Base-by-base conservation (phyloP, 495 filamentous ascomycete genomes). In the Cercophora sp. region DNA sequence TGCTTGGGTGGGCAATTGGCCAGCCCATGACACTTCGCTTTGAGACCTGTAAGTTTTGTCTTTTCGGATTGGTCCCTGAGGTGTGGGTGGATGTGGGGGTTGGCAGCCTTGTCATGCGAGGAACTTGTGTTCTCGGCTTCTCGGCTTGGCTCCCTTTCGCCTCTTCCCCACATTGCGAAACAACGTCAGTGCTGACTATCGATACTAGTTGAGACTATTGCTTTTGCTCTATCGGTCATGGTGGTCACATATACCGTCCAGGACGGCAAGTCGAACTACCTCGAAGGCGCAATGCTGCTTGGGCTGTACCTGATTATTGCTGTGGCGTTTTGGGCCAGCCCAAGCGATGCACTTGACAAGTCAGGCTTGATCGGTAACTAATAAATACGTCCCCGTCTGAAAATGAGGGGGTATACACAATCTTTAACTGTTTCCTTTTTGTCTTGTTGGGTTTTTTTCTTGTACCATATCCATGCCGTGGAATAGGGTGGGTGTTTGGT, bases 261-360 rank as follows among this genome's bases (percentile, higher is more conserved):
- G 65, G 92, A 97, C 67, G 92, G 92, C 48, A 93, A 92, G 73
- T 89, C 85, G 11, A 97, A 97, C 65, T 97, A 95, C 54, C 81
- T 97, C 6, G 92, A 97, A 71, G 92, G 92, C 41, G 85, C 85
- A 31, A 90, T 97, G 86, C 58, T 82, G 9, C 67, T 80, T 51
- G 74, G 76, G 27, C 67, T 81, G 55, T 92, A 94, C 55, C 61
- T 85, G 37, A 95, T 96, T 53, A 90, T 96, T 48, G 91, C 88
- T 0, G 71, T 95, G 19, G 91, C 89, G 8, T 96, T 96, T 72
- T 91, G 85, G 61, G 88, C 91, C 46, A 93, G 92, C 55, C 91
- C 91, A 5, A 85, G 90, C 56, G 75, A 84, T 56, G 75, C 76
- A 6, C 48, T 71, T 1, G 52, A 56, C 13, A 63, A 60, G 37